Conservation (phyloP, 2,329 filamentous ascomycete genomes). For the Beauveria medogensis region DNA sequence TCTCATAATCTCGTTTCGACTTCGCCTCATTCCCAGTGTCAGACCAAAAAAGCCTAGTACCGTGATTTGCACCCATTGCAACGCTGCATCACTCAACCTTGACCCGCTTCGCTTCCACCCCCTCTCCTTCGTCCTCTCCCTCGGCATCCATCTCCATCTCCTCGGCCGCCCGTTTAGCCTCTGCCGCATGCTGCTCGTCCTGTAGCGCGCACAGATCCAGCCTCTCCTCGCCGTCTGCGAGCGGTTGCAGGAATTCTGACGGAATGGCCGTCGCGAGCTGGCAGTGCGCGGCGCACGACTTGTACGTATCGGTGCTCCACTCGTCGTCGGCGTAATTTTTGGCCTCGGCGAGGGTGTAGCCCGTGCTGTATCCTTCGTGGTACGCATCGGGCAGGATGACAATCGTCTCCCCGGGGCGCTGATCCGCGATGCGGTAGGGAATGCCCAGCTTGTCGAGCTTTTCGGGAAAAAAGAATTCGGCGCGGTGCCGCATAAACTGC, state of each 20-base stretch:
- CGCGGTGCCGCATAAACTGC: constrained; percentile 33
- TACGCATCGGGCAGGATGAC: constrained; percentile 33
- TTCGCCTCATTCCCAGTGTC: no score
- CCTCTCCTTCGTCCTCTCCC: background rate
- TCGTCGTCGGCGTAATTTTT: constrained; percentile 31
- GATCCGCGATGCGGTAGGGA: constrained; percentile 29
- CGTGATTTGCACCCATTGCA: background rate
- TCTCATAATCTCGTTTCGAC: no score
- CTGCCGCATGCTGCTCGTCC: constrained; percentile 3
- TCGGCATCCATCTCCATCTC: background rate
- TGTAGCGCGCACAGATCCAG: constrained; percentile 27
- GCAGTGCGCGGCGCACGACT: constrained; percentile 26
- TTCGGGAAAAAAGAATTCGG: constrained; percentile 33
- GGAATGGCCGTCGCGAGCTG: constrained; percentile 29
- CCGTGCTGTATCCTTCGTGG: constrained; percentile 34
- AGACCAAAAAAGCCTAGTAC: no score
- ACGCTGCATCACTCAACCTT: background rate
- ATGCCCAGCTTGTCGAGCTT: constrained; percentile 31
- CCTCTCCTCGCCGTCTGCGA: constrained; percentile 24
- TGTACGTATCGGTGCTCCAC: constrained; percentile 29
- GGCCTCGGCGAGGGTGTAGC: constrained; percentile 32
- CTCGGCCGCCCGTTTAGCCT: background rate
- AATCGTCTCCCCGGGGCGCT: constrained; percentile 31
- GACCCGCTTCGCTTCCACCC: background rate
- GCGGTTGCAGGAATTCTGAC: constrained; percentile 24